These are phyloP conservation scores for Solanum hybrid DNA, from an alignment of 305 asterid species.

Conservation along the genomic window DNA sequence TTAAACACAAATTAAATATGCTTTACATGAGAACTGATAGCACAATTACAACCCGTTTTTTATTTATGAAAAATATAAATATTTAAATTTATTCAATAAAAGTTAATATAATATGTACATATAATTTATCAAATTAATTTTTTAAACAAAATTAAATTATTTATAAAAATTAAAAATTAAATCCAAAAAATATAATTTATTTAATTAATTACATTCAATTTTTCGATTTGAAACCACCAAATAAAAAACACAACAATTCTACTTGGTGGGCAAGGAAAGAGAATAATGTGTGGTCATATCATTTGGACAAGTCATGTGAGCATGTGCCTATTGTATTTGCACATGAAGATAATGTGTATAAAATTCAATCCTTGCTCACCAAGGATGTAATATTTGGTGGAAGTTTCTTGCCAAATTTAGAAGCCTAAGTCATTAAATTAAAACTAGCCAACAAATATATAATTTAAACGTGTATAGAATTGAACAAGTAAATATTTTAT, in stretches of 20 bases:
- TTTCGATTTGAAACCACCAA: too few relatives aligned
- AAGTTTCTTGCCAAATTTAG: not conserved
- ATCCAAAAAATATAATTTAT: not conserved
- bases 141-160: not conserved
- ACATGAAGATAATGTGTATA: not conserved
- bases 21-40: not conserved
- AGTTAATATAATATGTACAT: not conserved
- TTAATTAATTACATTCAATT: too few relatives aligned
- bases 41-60: too few relatives aligned
- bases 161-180: not conserved
- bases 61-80: not conserved
- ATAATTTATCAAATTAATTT: too few relatives aligned
- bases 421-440: not conserved
- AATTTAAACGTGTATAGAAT: too few relatives aligned
- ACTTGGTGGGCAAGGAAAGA: not conserved
- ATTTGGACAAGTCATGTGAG: not conserved
- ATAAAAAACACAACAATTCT: not conserved
- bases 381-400: not conserved
- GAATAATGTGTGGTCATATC: not conserved
- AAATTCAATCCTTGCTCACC: not conserved
- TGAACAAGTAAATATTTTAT: too few relatives aligned
- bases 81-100: not conserved
- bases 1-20: not conserved
- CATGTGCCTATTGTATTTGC: not conserved
- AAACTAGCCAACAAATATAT: not conserved